A percentile compares a stretch with the other conserved stretches of the same genome.
Conservation (phyloP, 2,329 filamentous ascomycete species). For the Nemania sp. region DNA sequence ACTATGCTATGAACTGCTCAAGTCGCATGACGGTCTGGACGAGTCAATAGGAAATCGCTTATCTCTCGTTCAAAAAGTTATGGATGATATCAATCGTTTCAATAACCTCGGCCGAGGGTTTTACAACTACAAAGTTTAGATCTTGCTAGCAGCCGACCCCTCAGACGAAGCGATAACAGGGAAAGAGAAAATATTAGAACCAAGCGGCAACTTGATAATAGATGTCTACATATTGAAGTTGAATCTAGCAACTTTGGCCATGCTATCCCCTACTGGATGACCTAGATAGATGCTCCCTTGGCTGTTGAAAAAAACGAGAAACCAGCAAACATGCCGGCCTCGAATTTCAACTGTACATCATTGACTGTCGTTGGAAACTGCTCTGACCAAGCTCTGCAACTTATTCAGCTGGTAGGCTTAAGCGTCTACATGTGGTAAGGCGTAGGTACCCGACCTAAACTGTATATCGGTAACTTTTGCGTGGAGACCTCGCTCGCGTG, state of each 20-base stretch:
- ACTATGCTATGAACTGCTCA: constrained; percentile 13
- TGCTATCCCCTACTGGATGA: too few relatives aligned
- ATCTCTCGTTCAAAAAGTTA: constrained; percentile 3
- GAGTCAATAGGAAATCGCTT: constrained; percentile 8
- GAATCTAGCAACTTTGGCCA: background rate
- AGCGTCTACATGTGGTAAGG: too few relatives aligned
- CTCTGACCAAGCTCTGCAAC: too few relatives aligned
- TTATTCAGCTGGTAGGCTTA: too few relatives aligned
- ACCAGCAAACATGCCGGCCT: too few relatives aligned
- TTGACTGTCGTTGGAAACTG: too few relatives aligned
- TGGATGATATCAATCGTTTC: constrained; percentile 14
- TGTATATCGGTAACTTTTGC: too few relatives aligned
- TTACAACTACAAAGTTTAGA: constrained; percentile 8
- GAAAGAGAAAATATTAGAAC: background rate
- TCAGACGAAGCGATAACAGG: background rate
- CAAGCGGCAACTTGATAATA: background rate
- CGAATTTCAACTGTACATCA: too few relatives aligned
- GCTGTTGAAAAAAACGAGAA: too few relatives aligned
- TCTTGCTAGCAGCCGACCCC: background rate
- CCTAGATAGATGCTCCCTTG: too few relatives aligned
- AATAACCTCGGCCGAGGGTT: constrained; percentile 14
- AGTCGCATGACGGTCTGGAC: constrained; percentile 5
- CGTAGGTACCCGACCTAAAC: too few relatives aligned
- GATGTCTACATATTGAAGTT: background rate
- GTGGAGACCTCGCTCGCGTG: too few relatives aligned